Conservation (phyloP, 116 monocot species). For the Phalaenopsis hybrid region DNA sequence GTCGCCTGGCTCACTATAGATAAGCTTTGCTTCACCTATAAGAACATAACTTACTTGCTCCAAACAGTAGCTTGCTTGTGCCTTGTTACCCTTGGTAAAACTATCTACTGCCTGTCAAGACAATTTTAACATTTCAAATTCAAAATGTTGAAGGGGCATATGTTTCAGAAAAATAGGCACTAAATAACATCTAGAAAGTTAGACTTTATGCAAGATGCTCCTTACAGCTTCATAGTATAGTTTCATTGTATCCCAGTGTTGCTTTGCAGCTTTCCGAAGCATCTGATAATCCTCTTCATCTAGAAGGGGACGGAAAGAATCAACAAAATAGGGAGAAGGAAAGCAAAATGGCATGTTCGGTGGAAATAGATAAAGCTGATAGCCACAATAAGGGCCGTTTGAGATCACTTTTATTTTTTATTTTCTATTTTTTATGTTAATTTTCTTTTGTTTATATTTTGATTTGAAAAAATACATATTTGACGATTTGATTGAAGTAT, state of each 20-base stretch:
- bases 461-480: too few relatives aligned
- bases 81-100: conserved; percentile 45
- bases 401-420: too few relatives aligned
- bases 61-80: conserved; percentile 34
- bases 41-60: conserved; percentile 44
- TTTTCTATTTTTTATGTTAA: too few relatives aligned
- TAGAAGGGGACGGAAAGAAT: conserved; percentile 8
- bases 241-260: conserved; percentile 74
- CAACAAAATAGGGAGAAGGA: background rate
- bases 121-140: conserved; percentile 4
- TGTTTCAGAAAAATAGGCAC: background rate
- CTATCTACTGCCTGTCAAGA: conserved; percentile 64
- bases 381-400: background rate
- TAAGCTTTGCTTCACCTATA: background rate
- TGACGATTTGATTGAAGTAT: too few relatives aligned
- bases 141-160: background rate
- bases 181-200: background rate
- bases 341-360: background rate
- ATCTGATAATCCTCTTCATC: conserved; percentile 48
- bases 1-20: background rate
- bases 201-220: conserved; percentile 1
- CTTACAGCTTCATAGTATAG: conserved; percentile 72
- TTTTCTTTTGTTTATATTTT: too few relatives aligned
- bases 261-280: conserved; percentile 55
- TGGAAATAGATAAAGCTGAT: background rate